Conservation (phyloP, 1,284 basidiomycete genomes). For the Gymnopus androsaceus region DNA sequence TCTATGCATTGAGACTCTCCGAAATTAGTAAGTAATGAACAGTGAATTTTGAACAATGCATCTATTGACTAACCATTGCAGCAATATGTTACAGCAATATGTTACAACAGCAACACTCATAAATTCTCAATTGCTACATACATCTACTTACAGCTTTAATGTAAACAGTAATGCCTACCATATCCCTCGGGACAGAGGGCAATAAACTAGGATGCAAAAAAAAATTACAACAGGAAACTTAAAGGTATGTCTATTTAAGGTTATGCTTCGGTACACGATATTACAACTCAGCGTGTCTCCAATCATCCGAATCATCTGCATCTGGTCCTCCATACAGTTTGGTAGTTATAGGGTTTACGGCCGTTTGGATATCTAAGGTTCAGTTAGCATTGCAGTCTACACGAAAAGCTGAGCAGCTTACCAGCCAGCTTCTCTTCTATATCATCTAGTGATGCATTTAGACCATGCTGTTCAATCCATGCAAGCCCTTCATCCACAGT, state of each 20-base stretch:
- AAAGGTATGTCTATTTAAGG: background rate
- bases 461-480: constrained; percentile 86
- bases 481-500: constrained; percentile 88
- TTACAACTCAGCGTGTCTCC: background rate
- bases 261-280: background rate
- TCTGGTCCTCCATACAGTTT: constrained; percentile 77
- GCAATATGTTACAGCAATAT: no score
- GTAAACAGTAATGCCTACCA: no score
- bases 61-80: no score
- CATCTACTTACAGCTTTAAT: no score
- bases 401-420: constrained; percentile 27
- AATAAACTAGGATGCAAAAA: no score
- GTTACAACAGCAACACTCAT: no score
- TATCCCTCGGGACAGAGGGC: no score
- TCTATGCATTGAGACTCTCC: no score
- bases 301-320: constrained; percentile 5
- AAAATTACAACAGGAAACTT: no score
- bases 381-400: constrained; percentile 13
- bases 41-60: no score
- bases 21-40: no score
- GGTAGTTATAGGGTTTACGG: constrained; percentile 76
- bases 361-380: constrained; percentile 60
- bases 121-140: no score
- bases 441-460: constrained; percentile 79
- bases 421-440: constrained; percentile 85